Conservation (phyloP, 2,329 filamentous ascomycete genomes). For the Sporothrix schenckii region DNA sequence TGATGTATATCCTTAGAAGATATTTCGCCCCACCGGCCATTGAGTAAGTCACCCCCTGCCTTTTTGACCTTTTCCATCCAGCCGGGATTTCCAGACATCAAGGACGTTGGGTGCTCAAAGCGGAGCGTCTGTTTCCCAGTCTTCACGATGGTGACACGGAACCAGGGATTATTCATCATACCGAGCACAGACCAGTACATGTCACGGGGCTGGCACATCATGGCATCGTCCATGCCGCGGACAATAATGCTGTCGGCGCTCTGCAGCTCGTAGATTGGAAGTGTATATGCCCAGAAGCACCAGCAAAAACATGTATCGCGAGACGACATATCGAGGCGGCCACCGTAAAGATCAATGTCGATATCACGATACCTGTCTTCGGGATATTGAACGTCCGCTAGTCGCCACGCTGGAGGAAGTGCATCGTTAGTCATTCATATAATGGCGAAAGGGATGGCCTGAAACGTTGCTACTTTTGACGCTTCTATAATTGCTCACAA, state of each 20-base stretch:
- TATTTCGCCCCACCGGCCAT: slow-evolving; percentile 83
- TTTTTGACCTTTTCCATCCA: slow-evolving; percentile 96
- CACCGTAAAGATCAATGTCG: slow-evolving; percentile 58
- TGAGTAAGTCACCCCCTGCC: slow-evolving; percentile 74
- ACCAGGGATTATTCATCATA: slow-evolving; percentile 99
- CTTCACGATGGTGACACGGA: slow-evolving; percentile 73
- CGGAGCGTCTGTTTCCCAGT: slow-evolving; percentile 61
- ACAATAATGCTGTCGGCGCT: slow-evolving; percentile 74
- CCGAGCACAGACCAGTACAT: slow-evolving; percentile 96
- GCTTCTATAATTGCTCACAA: slow-evolving; percentile 44
- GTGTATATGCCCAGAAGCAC: slow-evolving; percentile 64
- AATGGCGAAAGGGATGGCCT: no score
- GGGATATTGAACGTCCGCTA: slow-evolving; percentile 77
- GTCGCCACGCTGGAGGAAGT: slow-evolving; percentile 62
- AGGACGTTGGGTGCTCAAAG: slow-evolving; percentile 89
- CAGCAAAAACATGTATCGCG: slow-evolving; percentile 35
- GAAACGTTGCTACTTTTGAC: no score
- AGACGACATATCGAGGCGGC: slow-evolving; percentile 86
- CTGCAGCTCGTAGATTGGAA: slow-evolving; percentile 64
- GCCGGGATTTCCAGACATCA: slow-evolving; percentile 73
- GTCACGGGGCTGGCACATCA: slow-evolving; percentile 84
- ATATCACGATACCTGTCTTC: slow-evolving; percentile 77
- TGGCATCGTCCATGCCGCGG: slow-evolving; percentile 84
- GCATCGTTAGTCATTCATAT: no score
- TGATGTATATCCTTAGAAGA: slow-evolving; percentile 54